phyloP scores from a whole-genome alignment of 208 protist genomes.

The Crithidia brevicula region DNA sequence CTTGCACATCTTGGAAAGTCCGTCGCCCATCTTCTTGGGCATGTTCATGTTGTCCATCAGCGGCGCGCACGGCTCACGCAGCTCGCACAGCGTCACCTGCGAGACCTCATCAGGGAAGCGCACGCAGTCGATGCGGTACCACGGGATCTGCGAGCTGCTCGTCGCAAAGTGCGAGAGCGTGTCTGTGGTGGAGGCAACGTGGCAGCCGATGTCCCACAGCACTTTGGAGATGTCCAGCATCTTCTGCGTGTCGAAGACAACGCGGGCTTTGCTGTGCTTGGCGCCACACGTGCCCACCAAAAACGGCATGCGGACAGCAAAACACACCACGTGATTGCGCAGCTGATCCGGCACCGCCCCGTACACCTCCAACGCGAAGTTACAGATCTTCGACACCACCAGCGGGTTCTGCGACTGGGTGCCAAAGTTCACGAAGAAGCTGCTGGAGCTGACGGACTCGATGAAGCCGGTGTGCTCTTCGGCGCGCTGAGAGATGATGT shows the following conservation, averaged over 20 bases:
- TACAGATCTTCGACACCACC: constrained; percentile 59
- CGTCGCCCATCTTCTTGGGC: constrained; percentile 47
- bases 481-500: constrained; percentile 47
- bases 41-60: constrained; percentile 30
- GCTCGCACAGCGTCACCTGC: constrained; percentile 60
- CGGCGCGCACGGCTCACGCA: constrained; percentile 32
- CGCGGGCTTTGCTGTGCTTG: constrained; percentile 41
- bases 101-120: constrained; percentile 39
- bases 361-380: constrained; percentile 64
- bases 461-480: constrained; percentile 55
- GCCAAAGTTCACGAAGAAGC: constrained; percentile 68
- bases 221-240: constrained; percentile 49
- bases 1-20: constrained; percentile 62
- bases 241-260: constrained; percentile 45
- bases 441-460: constrained; percentile 56
- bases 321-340: constrained; percentile 48
- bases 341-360: constrained; percentile 31
- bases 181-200: constrained; percentile 57
- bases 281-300: constrained; percentile 70
- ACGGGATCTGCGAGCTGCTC: constrained; percentile 40
- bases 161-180: constrained; percentile 54
- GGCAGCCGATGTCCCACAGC: constrained; percentile 63
- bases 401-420: constrained; percentile 64
- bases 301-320: constrained; percentile 69
- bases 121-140: constrained; percentile 71